Percentiles rank a stretch among this genome's conserved stretches.
phyloP scores from a whole-genome alignment of 768 basidiomycete species.

The Auricularia sp. region DNA sequence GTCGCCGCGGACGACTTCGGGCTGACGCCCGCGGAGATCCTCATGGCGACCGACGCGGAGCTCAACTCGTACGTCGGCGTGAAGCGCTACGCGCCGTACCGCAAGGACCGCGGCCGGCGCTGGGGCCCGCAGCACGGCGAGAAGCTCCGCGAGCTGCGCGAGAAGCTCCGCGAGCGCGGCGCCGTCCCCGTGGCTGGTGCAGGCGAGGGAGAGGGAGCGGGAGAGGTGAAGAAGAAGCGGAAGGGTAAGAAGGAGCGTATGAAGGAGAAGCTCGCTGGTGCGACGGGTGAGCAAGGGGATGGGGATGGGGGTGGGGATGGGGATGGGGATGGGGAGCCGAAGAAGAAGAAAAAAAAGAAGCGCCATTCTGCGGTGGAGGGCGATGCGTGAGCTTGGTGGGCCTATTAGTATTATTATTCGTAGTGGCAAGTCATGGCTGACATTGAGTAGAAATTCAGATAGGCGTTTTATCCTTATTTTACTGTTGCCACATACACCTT shows the following conservation, averaged over 20 bases:
- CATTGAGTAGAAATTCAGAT: no score
- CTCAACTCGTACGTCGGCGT: constrained; percentile 85
- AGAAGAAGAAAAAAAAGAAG: no score
- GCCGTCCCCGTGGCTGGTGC: constrained; percentile 2
- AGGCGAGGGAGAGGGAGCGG: neutral
- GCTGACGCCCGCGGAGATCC: constrained; percentile 75
- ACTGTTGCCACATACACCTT: no score
- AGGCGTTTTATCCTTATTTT: no score
- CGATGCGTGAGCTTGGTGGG: no score
- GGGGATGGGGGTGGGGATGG: no score
- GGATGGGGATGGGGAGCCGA: no score
- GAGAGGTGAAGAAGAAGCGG: constrained; percentile 13
- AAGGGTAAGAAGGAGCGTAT: constrained; percentile 26
- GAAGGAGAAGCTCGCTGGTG: constrained; percentile 7
- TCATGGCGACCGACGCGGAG: constrained; percentile 86
- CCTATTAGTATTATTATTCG: no score
- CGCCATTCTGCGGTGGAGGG: no score
- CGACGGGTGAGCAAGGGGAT: no score
- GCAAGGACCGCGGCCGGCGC: constrained; percentile 39
- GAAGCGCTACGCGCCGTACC: constrained; percentile 88
- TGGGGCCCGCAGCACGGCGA: constrained; percentile 60
- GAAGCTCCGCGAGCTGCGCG: constrained; percentile 64
- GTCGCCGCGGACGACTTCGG: constrained; percentile 53
- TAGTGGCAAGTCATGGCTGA: no score
- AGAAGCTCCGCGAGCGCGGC: constrained; percentile 34